Percentiles rank a stretch among this genome's conserved stretches.
Conservation (phyloP, 73 alveolate species). For the Strombidium stylifer region DNA sequence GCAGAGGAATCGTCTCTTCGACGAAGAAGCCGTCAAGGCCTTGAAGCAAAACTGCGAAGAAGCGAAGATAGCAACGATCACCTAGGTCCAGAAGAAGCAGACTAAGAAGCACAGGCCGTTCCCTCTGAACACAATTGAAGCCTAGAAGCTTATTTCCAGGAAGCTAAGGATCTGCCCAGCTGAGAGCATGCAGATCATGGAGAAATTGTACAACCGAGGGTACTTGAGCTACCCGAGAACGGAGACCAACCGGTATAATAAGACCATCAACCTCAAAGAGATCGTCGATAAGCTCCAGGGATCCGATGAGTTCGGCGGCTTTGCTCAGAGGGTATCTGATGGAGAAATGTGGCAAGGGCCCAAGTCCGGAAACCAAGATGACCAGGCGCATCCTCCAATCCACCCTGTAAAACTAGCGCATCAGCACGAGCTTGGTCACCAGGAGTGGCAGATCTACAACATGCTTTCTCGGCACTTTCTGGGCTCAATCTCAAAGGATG, state of each 20-base stretch:
- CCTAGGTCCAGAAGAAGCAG: conserved; percentile 7
- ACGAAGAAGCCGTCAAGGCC: conserved; percentile 60
- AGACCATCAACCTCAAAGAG: conserved; percentile 62
- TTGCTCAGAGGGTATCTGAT: conserved; percentile 66
- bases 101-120: conserved; percentile 68
- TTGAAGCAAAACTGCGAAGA: conserved; percentile 69
- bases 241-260: conserved; percentile 94
- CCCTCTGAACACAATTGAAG: conserved; percentile 96
- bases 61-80: conserved; percentile 49
- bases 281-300: conserved; percentile 40
- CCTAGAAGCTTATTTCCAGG: conserved; percentile 86
- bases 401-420: conserved; percentile 97
- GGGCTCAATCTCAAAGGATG: conserved; percentile 96
- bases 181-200: conserved; percentile 96
- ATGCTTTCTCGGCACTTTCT: conserved; percentile 95
- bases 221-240: conserved; percentile 99
- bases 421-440: conserved; percentile 51
- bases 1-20: conserved; percentile 85
- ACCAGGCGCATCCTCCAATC: conserved; percentile 99
- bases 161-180: conserved; percentile 90
- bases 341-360: conserved; percentile 85
- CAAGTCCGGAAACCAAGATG: conserved; percentile 93
- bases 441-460: conserved; percentile 96
- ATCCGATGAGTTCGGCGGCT: conserved; percentile 86
- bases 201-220: conserved; percentile 95